Base-by-base conservation (phyloP, 1,284 basidiomycete genomes). In the Cutaneotrichosporon spelunceum region DNA sequence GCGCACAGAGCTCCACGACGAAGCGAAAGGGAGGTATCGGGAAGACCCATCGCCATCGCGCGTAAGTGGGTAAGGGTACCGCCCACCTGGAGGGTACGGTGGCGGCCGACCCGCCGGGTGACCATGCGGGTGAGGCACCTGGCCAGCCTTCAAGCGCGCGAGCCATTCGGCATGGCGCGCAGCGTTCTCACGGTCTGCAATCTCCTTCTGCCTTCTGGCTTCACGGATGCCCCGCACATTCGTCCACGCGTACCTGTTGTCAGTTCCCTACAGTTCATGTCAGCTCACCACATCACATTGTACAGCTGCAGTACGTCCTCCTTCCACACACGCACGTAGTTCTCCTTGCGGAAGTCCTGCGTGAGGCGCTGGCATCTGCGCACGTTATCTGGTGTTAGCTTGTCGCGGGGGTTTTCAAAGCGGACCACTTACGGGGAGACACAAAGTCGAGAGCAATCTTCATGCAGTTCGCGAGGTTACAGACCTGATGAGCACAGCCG, bases 401-500 rank as follows among this genome's bases (percentile, higher is more conserved):
- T 19, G 42, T 8, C 33, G 29, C 30, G 8, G 30, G 30, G 30
- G 8, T 33, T 21, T 16, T 33, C 39, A 24, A 13, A 23, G 23
- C 19, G 16, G 26, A 34, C 19, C 8, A 74, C 76, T 72, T 59
- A 79, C 77, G 77, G 16, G 91, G 88, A 79, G 89, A 91, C 66
- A 97, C 91, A 79, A 94, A 98, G 80, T 98, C 93, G 67, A 90
- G 84, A n/a, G 94, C 93, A 53, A 96, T 90, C 81, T 97, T 97
- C 81, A 97, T 88, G 75, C 91, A 95, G 76, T 96, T 92, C 13
- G 91, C 83, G 34, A 94, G 80, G 65, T 77, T 79, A 60, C 85
- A 73, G 56, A 91, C 91, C 83, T 94, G 91, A 79, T 96, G 92
- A 0, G 93, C 93, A 77, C 91, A 96, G 34, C 94, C 93, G 1